A percentile compares a stretch with the other conserved stretches of the same genome.
Conservation (phyloP, 768 basidiomycete species). For the Strobilomyces confusus region DNA sequence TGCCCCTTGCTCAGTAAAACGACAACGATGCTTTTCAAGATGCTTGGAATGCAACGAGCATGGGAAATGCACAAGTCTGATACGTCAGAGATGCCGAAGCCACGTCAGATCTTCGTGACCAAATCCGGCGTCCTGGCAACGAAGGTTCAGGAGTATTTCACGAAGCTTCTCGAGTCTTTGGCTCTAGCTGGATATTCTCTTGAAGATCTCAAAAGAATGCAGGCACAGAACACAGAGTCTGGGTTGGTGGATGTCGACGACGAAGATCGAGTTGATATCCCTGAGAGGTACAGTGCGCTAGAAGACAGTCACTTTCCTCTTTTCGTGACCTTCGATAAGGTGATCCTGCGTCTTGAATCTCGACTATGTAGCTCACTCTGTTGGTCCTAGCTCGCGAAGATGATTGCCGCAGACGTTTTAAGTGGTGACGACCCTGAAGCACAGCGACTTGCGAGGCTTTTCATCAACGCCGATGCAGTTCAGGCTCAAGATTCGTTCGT, state of each 20-base stretch:
- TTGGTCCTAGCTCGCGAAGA: slow-evolving; percentile 17
- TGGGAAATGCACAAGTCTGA: slow-evolving; percentile 34
- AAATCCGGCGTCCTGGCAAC: slow-evolving; percentile 60
- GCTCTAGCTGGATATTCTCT: slow-evolving; percentile 33
- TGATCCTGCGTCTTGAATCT: slow-evolving; percentile 21
- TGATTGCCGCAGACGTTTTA: slow-evolving; percentile 25
- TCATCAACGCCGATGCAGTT: slow-evolving; percentile 11
- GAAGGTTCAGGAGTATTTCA: slow-evolving; percentile 68
- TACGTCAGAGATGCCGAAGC: slow-evolving; percentile 44
- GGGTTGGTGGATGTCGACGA: slow-evolving; percentile 35
- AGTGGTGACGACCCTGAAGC: slow-evolving; percentile 3
- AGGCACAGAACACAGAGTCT: slow-evolving; percentile 17
- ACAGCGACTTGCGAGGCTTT: slow-evolving; percentile 8
- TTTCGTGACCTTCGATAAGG: slow-evolving; percentile 60
- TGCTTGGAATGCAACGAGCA: slow-evolving; percentile 62
- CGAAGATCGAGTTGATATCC: slow-evolving; percentile 28
- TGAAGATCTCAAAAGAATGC: slow-evolving; percentile 35
- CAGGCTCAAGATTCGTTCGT: slow-evolving; percentile 12
- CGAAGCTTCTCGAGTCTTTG: slow-evolving; percentile 46
- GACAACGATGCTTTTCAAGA: slow-evolving; percentile 74
- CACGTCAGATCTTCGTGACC: slow-evolving; percentile 70
- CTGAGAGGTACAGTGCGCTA: slow-evolving; percentile 51
- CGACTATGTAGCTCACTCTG: neutral
- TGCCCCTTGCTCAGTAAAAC: slow-evolving; percentile 57
- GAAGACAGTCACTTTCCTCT: slow-evolving; percentile 63